Conservation (phyloP, 371 early-diverging fungal species). For the Rhizomucor pusillus region DNA sequence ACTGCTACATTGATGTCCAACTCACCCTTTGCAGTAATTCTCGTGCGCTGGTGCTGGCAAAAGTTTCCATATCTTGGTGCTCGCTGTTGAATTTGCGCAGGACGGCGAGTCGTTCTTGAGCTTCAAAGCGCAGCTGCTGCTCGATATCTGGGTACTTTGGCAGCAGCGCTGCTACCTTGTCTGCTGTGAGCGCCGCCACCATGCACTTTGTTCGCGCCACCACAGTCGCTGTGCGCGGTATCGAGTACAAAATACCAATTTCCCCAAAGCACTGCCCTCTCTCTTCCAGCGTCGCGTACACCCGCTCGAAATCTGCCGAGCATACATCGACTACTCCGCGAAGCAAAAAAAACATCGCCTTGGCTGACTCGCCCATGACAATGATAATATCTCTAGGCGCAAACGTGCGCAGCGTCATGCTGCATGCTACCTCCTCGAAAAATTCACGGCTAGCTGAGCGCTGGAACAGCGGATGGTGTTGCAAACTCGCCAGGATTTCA, state of each 20-base stretch:
- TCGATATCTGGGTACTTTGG: constrained; percentile 60
- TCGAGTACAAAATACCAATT: constrained; percentile 80
- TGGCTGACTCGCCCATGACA: constrained; percentile 71
- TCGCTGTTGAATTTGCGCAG: constrained; percentile 22
- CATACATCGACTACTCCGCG: constrained; percentile 79
- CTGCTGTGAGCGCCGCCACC: constrained; percentile 62
- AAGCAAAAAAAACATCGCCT: constrained; percentile 85
- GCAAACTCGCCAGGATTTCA: constrained; percentile 33
- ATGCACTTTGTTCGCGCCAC: constrained; percentile 68
- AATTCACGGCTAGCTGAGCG: constrained; percentile 40
- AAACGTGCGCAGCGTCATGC: constrained; percentile 53
- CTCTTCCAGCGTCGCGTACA: constrained; percentile 66
- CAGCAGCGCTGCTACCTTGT: constrained; percentile 44
- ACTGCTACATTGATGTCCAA: not conserved
- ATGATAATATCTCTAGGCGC: constrained; percentile 64
- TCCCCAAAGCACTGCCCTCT: constrained; percentile 75
- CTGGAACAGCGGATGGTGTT: constrained; percentile 45
- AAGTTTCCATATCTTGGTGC: constrained; percentile 13
- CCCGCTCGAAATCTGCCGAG: constrained; percentile 72
- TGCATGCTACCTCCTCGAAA: constrained; percentile 30
- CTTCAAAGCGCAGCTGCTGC: constrained; percentile 51
- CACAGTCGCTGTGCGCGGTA: constrained; percentile 81
- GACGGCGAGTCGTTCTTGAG: constrained; percentile 54
- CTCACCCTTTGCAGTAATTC: constrained; percentile 32
- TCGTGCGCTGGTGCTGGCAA: constrained; percentile 23